Evolutionary conservation across 2,329 filamentous ascomycete species (phyloP), one percentile per base, ranked within the genome.

Genomic region (Leptographium radiaticola): DNA sequence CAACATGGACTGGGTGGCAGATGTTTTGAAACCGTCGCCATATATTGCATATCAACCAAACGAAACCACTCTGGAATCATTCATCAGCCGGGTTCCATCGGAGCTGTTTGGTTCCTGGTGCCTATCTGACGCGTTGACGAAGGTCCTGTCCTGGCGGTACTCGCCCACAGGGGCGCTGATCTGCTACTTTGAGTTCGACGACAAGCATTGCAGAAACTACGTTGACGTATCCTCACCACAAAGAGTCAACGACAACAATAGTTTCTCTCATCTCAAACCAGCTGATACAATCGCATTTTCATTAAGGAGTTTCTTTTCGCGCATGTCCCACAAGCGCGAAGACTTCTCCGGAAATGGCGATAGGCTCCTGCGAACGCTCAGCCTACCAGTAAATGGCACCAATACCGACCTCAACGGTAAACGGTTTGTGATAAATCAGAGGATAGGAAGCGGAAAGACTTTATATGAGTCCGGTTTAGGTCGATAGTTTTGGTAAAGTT

Each of bases 101-200:
- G 25, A 54, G 2, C 30, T 43, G 13, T 57, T 55, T 13, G 53
- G 50, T 3, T 49, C 53, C 4, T 58, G 53, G 55, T 51, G 50
- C 33, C 12, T 20, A 3, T 54, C 53, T 0, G 11, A 9, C 1
- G 12, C 30, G 1, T 34, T 57, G 8, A 18, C 45, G 31, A 55
- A 56, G 15, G 57, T 58, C 7, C 6, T 55, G 42, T 57, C 55
- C 0, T 58, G 57, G 57, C 31, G 25, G 2, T 51, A 52, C 8
- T 51, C 55, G 0, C 30, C 31, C 1, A 30, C 34, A 0, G 57
- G 55, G 2, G 57, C 52, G 7, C 15, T 57, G 8, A 50, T 57
- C 20, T 53, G 52, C 36, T 54, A 55, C n/a, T 47, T 57, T 25
- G 53, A 58, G 34, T n/a, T 57, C 5, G 39, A 39, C 25, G 25